Conservation (phyloP, 352 stramenopile species). For the Phytophthora megakarya region DNA sequence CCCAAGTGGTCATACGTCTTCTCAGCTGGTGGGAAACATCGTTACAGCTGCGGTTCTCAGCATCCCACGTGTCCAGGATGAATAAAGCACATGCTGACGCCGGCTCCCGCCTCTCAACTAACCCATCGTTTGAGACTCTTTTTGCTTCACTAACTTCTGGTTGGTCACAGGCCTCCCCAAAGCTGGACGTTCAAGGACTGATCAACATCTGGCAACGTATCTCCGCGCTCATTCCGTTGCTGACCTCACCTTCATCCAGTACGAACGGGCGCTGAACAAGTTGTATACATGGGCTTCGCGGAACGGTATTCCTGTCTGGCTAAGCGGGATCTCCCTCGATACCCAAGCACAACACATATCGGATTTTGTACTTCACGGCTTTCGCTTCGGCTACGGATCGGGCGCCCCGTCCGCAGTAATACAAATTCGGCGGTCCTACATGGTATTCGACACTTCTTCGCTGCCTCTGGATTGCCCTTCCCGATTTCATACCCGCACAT, state of each 20-base stretch:
- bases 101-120: no score
- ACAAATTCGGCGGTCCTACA: not conserved
- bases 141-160: constrained; percentile 11
- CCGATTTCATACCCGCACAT: constrained; percentile 1
- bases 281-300: not conserved
- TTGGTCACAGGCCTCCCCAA: constrained; percentile 7
- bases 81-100: no score
- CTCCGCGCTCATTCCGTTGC: constrained; percentile 6
- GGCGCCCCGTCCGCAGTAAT: not conserved
- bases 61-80: no score
- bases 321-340: not conserved
- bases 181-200: not conserved
- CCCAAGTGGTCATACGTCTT: constrained; percentile 8
- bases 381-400: not conserved
- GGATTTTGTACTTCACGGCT: constrained; percentile 7
- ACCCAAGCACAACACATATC: not conserved
- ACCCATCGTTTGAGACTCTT: no score
- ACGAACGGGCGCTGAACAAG: not conserved
- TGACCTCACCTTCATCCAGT: constrained; percentile 6
- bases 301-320: not conserved
- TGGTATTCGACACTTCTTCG: constrained; percentile 8
- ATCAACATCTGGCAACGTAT: constrained; percentile 7
- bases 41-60: no score
- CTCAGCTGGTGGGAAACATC: constrained; percentile 17
- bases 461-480: not conserved